phyloP scores from a whole-genome alignment of 1,284 basidiomycete species.

The Tetrapyrgos nigripes region DNA sequence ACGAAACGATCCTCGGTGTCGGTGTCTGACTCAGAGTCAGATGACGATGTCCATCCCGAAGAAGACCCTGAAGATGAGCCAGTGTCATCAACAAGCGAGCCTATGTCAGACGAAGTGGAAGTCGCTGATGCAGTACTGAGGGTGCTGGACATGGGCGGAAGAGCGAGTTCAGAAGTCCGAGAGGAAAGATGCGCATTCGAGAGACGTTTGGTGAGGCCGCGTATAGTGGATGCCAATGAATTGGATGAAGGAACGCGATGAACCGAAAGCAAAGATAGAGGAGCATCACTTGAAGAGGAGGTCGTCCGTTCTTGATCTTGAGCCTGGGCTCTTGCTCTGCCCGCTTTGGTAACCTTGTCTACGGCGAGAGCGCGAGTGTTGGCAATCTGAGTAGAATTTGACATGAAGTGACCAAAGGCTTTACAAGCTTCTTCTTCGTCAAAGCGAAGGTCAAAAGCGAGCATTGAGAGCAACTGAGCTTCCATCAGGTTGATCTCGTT shows the following conservation, averaged over 20 bases:
- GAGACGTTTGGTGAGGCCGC: constrained; percentile 60
- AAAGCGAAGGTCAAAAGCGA: constrained; percentile 91
- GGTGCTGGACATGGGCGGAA: constrained; percentile 43
- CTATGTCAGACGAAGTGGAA: constrained; percentile 62
- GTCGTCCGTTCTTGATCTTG: constrained; percentile 44
- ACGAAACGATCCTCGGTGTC: constrained; percentile 45
- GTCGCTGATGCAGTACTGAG: constrained; percentile 48
- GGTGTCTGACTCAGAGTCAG: constrained; percentile 58
- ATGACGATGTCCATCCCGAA: constrained; percentile 52
- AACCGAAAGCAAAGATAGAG: constrained; percentile 22
- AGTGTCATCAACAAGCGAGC: constrained; percentile 67
- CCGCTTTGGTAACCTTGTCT: constrained; percentile 61
- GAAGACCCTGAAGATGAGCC: constrained; percentile 64
- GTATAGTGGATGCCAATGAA: constrained; percentile 51
- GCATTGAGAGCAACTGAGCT: constrained; percentile 87
- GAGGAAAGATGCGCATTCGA: constrained; percentile 53
- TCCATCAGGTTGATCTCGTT: constrained; percentile 96
- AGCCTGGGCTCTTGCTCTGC: constrained; percentile 60
- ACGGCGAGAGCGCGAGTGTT: constrained; percentile 60
- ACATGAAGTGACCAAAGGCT: constrained; percentile 69
- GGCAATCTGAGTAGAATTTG: constrained; percentile 43
- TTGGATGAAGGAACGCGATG: constrained; percentile 24
- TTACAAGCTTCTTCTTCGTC: constrained; percentile 77
- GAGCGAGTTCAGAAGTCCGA: constrained; percentile 25
- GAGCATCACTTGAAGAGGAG: constrained; percentile 42